Percentiles rank a stretch among this genome's conserved stretches.
These are phyloP conservation scores for Naganishia vaughanmartiniae DNA, from an alignment of 768 basidiomycete species.

Conservation along the genomic window DNA sequence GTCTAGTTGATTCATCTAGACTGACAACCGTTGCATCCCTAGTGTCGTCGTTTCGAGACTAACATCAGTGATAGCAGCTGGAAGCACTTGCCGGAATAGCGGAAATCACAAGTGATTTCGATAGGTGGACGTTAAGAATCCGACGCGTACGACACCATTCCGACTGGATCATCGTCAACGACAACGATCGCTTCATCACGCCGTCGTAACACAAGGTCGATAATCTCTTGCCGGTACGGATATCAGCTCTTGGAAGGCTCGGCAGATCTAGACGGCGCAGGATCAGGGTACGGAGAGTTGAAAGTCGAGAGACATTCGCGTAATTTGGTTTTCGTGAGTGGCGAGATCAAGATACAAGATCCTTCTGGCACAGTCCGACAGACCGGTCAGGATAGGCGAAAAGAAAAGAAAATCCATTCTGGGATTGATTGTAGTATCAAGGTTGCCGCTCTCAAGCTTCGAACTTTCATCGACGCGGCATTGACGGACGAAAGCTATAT, in stretches of 20 bases:
- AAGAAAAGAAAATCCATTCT: neutral
- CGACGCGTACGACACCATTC: neutral
- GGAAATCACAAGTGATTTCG: neutral
- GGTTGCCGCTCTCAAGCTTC: slow-evolving; percentile 2
- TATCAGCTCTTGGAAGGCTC: neutral
- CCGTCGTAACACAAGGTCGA: neutral
- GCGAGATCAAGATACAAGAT: neutral
- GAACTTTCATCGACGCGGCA: neutral
- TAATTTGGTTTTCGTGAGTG: neutral
- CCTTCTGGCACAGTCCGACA: neutral
- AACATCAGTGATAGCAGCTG: neutral
- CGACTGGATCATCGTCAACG: neutral
- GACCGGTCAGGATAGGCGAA: neutral
- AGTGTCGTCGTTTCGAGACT: neutral
- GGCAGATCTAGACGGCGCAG: neutral
- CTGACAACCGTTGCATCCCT: neutral
- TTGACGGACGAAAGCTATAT: slow-evolving; percentile 1
- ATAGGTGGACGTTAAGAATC: neutral
- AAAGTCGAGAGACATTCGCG: neutral
- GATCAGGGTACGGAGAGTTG: neutral
- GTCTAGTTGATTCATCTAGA: neutral
- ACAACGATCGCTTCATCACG: neutral
- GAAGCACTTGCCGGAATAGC: neutral
- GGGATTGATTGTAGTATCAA: slow-evolving; percentile 3
- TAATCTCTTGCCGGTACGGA: neutral